A percentile compares a stretch with the other conserved stretches of the same genome.
Conservation (phyloP, 257 asterid genomes). For the Euphrasia confusa region DNA sequence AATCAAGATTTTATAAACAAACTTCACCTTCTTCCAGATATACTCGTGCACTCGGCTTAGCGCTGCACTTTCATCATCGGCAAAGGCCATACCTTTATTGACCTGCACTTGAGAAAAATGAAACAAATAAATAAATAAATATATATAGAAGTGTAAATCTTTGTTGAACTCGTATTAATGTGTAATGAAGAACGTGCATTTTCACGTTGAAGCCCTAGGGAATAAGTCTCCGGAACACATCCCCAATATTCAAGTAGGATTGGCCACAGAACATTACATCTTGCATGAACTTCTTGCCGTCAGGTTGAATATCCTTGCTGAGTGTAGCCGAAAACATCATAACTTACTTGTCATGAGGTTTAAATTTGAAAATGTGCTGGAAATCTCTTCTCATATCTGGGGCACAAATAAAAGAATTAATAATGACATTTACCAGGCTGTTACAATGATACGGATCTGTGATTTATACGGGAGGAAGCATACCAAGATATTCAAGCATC, state of each 20-base stretch:
- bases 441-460: not conserved
- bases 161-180: conserved; percentile 14
- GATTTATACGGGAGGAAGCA: too few species aligned
- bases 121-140: not conserved
- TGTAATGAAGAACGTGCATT: conserved; percentile 43
- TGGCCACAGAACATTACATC: too few species aligned
- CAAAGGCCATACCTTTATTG: conserved; percentile 69
- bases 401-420: not conserved
- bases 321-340: too few species aligned
- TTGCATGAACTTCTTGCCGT: too few species aligned
- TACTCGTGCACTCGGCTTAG: conserved; percentile 76
- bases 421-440: not conserved
- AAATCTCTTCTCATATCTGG: conserved; percentile 92
- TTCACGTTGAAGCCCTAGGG: conserved; percentile 52
- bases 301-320: too few species aligned
- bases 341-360: conserved; percentile 96
- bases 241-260: too few species aligned
- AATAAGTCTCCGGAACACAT: conserved; percentile 55
- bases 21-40: conserved; percentile 84
- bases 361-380: conserved; percentile 88
- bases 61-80: conserved; percentile 92
- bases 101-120: conserved; percentile 60
- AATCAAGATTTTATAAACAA: not conserved
- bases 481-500: conserved; percentile 67
- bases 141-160: not conserved